Percentiles rank a stretch among this genome's conserved stretches.
Evolutionary conservation across 2,329 filamentous ascomycete species (phyloP).

Genomic region (Arachnopeziza araneosa): DNA sequence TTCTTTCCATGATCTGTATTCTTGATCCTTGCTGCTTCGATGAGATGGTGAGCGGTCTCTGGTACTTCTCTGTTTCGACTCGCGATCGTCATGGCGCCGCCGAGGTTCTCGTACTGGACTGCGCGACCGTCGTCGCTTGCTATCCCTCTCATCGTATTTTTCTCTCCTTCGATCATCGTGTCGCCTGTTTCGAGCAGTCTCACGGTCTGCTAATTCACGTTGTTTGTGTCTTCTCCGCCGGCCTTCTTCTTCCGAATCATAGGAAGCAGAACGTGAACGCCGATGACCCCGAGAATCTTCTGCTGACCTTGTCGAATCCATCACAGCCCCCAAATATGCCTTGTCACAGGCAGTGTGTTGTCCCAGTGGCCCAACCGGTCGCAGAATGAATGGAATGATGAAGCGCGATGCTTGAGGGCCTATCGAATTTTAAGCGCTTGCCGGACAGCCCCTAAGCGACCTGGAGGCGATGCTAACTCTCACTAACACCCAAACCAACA

Average conservation of each 20-base stretch:
- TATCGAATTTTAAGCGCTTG: slow-evolving; percentile 1
- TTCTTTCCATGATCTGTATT: slow-evolving; percentile 17
- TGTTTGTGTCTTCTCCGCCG: slow-evolving; percentile 21
- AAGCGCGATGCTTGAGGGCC: background rate
- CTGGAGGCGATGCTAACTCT: background rate
- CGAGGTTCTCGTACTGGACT: slow-evolving; percentile 24
- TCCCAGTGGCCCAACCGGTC: slow-evolving; percentile 1
- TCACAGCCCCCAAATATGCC: slow-evolving; percentile 4
- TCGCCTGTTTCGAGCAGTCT: background rate
- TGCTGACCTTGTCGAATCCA: slow-evolving; percentile 14
- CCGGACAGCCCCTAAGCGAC: background rate
- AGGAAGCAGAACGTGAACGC: slow-evolving; percentile 22
- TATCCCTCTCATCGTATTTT: slow-evolving; percentile 16
- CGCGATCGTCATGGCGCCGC: slow-evolving; percentile 14
- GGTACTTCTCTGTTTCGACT: slow-evolving; percentile 20
- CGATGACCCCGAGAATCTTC: slow-evolving; percentile 13
- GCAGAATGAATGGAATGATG: background rate
- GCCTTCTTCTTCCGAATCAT: slow-evolving; percentile 27
- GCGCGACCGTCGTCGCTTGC: slow-evolving; percentile 26
- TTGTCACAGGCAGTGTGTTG: background rate
- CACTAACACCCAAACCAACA: too few species aligned
- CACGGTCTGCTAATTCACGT: slow-evolving; percentile 8
- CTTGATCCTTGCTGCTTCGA: slow-evolving; percentile 16
- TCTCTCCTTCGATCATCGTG: slow-evolving; percentile 11
- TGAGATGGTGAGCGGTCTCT: slow-evolving; percentile 22